Evolutionary conservation across 225 moss, liverwort and hornwort species (phyloP).

Genomic region (Asterella californica): DNA sequence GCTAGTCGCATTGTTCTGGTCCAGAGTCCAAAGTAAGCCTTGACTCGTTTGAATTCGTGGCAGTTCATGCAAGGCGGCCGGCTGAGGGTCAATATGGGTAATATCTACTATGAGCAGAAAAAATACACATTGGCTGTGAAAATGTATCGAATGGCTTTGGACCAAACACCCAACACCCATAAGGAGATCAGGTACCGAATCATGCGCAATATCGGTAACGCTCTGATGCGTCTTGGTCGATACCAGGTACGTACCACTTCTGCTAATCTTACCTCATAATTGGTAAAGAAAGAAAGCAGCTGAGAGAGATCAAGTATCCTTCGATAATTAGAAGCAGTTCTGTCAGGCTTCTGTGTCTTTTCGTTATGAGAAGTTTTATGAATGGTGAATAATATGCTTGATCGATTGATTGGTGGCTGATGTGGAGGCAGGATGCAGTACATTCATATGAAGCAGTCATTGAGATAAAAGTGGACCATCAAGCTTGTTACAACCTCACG

Average conservation of each 20-base stretch:
- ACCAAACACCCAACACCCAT: conserved; percentile 72
- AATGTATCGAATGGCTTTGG: conserved; percentile 90
- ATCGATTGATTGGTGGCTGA: not conserved
- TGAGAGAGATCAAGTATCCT: too few relatives aligned
- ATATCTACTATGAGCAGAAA: conserved; percentile 85
- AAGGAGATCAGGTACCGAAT: conserved; percentile 79
- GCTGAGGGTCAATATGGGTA: conserved; percentile 87
- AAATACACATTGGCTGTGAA: conserved; percentile 71
- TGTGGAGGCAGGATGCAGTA: conserved; percentile 64
- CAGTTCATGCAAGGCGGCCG: conserved; percentile 73
- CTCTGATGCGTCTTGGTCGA: conserved; percentile 86
- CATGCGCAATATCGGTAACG: conserved; percentile 78
- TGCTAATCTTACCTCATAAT: conserved; percentile 2
- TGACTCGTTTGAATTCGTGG: not conserved
- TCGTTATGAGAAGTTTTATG: not conserved
- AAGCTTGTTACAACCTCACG: conserved; percentile 77
- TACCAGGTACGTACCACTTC: conserved; percentile 56
- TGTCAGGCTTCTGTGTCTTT: not conserved
- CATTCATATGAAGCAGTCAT: conserved; percentile 66
- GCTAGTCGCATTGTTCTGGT: not conserved
- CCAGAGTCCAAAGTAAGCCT: not conserved
- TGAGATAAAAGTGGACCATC: conserved; percentile 87
- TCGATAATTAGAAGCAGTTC: too few relatives aligned
- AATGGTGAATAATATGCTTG: not conserved
- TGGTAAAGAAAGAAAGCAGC: not conserved